Conservation (phyloP, 768 basidiomycete genomes). For the Russula foetens region DNA sequence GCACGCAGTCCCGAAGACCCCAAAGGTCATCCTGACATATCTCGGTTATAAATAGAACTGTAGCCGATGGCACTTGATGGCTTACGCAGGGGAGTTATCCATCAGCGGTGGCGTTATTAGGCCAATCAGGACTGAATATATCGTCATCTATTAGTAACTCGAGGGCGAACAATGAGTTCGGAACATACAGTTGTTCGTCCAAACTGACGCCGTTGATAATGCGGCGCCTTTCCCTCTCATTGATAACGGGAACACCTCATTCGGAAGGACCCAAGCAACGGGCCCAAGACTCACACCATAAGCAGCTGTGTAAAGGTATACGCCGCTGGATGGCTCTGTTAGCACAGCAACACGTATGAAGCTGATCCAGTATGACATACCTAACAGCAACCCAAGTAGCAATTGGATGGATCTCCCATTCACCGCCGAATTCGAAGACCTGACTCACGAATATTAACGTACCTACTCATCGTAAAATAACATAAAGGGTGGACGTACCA, state of each 20-base stretch:
- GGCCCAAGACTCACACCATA: conserved; percentile 77
- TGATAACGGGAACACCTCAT: conserved; percentile 75
- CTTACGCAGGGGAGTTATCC: conserved; percentile 50
- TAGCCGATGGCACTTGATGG: neutral
- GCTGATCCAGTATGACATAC: conserved; percentile 31
- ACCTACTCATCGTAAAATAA: neutral
- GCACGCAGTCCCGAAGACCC: conserved; percentile 57
- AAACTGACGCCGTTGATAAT: conserved; percentile 77
- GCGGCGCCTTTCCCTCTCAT: conserved; percentile 78
- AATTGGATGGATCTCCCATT: conserved; percentile 49
- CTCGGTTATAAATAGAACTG: neutral
- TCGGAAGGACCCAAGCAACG: conserved; percentile 76
- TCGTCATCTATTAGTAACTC: neutral
- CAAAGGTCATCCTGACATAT: conserved; percentile 51
- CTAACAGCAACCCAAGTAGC: conserved; percentile 66
- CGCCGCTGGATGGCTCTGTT: conserved; percentile 27
- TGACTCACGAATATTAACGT: conserved; percentile 21
- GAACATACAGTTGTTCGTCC: conserved; percentile 64
- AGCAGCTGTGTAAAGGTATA: conserved; percentile 69
- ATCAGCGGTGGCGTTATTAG: conserved; percentile 62
- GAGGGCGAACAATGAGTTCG: neutral
- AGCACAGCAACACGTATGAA: neutral
- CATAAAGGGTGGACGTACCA: conserved; percentile 36
- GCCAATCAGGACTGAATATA: conserved; percentile 57
- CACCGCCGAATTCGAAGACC: conserved; percentile 41